These are phyloP conservation scores for Phytophthora citrophthora DNA, from an alignment of 352 stramenopile genomes.

Conservation along the genomic window DNA sequence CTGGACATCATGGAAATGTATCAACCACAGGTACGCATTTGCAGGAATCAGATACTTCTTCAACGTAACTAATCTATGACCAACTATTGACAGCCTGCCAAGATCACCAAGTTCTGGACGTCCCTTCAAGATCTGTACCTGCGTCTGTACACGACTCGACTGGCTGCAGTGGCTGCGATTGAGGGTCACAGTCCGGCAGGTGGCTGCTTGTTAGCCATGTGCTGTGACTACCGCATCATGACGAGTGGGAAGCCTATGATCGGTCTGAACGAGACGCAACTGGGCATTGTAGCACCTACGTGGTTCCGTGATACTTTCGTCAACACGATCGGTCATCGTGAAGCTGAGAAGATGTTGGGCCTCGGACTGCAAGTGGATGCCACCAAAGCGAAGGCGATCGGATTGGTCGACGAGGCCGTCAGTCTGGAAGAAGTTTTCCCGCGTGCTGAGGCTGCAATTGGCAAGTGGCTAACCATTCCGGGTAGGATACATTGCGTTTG, in stretches of 20 bases:
- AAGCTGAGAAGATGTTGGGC: constrained; percentile 88
- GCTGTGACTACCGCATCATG: constrained; percentile 96
- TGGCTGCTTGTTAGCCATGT: constrained; percentile 94
- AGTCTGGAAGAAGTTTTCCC: constrained; percentile 79
- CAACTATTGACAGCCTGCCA: constrained; percentile 34
- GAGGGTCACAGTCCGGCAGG: constrained; percentile 93
- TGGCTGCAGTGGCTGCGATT: constrained; percentile 91
- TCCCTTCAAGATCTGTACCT: constrained; percentile 93
- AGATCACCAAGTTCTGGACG: constrained; percentile 91
- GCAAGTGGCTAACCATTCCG: constrained; percentile 85
- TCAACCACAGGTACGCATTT: constrained; percentile 64
- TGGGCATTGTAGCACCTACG: constrained; percentile 91
- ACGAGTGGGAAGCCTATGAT: constrained; percentile 88
- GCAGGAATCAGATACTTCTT: not conserved
- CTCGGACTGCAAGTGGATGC: constrained; percentile 83
- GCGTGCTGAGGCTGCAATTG: constrained; percentile 62
- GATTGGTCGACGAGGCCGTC: constrained; percentile 80
- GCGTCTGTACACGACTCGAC: constrained; percentile 91
- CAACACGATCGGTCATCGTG: constrained; percentile 84
- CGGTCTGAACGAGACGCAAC: constrained; percentile 94
- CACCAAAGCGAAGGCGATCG: constrained; percentile 74
- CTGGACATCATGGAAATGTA: constrained; percentile 95
- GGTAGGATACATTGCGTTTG: constrained; percentile 36
- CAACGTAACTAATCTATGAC: not conserved
- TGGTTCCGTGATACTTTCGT: constrained; percentile 87